Percentiles rank a stretch among this genome's conserved stretches.
phyloP scores from a whole-genome alignment of 129 eudicot species.

The Ambrosia trifida region DNA sequence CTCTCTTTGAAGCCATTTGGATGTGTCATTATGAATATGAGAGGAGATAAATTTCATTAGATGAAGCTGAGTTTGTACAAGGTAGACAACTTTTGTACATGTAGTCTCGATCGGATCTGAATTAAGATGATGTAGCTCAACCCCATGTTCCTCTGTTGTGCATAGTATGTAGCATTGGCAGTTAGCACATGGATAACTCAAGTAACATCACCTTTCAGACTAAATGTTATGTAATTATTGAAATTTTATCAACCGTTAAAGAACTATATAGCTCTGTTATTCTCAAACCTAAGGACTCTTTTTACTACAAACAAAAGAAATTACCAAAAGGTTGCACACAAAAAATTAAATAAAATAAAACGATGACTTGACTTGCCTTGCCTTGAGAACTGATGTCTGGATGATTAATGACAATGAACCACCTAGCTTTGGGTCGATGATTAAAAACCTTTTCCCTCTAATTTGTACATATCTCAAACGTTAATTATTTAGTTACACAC shows the following conservation, averaged over 20 bases:
- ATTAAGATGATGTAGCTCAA: constrained; percentile 79
- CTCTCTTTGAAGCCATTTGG: constrained; percentile 91
- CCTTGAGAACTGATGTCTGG: constrained; percentile 90
- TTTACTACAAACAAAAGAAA: neutral
- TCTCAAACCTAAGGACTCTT: constrained; percentile 5
- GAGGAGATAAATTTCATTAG: constrained; percentile 77
- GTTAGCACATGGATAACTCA: constrained; percentile 19
- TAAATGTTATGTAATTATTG: neutral
- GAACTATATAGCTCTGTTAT: constrained; percentile 9
- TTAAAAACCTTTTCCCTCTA: constrained; percentile 93
- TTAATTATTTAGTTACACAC: neutral
- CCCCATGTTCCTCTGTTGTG: constrained; percentile 85
- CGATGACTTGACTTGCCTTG: constrained; percentile 35
- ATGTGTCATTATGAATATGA: constrained; percentile 68
- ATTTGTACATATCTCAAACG: constrained; percentile 39
- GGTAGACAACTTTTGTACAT: constrained; percentile 91
- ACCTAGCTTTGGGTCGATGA: constrained; percentile 88
- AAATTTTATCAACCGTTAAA: constrained; percentile 14
- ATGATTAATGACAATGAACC: constrained; percentile 80
- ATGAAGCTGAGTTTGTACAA: constrained; percentile 73
- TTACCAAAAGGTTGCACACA: neutral
- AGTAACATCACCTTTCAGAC: too few species aligned
- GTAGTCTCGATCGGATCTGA: constrained; percentile 72
- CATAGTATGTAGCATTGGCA: constrained; percentile 18
- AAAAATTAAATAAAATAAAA: neutral